Base-by-base conservation (phyloP, 192 early-diverging fungal genomes). In the Thamnidium elegans region DNA sequence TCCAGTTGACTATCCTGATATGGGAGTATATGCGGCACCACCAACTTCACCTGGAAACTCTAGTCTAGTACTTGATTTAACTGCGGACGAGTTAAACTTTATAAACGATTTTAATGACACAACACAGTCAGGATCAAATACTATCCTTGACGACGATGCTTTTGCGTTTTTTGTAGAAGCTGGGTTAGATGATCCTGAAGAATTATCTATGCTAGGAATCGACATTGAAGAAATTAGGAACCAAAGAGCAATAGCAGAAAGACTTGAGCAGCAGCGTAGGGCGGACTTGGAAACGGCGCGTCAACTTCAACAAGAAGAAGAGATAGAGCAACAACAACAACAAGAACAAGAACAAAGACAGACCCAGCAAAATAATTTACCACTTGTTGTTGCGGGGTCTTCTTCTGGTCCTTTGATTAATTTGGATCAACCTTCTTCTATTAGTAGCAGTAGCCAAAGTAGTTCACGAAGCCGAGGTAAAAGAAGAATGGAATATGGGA, bases 111-210 rank as follows among this genome's bases (percentile, higher is more conserved):
- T 9, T 39, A 6, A 39, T 39, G 36, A 39, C 36, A 0, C 9
- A 39, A 6, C 7, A 39, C 36, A 39, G 26, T 26, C 26, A 26
- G 11, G 36, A 39, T 2, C 55, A 58, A 1, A 11, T 9, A 15
- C 43, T 10, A 11, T 15, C 11, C 17, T 53, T 10, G 50, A 64
- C 3, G 48, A 43, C 15, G 34, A 64, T 32, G 5, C 36, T 2
- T 21, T 21, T 52, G 50, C 50, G 20, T 64, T 64, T 52, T 53
- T 53, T 6, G 21, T 47, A 14, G 62, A 64, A 26, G 62, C 62
- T 7, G 62, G 62, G 13, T 15, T 64, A 10, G 19, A 21, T n/a
- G 31, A 52, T 9, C 58, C 58, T 15, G n/a, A 19, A 3, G 62
- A 52, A 36, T 50, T 53, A 3, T 39, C 3, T 3, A 32, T 10